phyloP scores from a whole-genome alignment of 306 rosid species.

The Cicer arietinum region DNA sequence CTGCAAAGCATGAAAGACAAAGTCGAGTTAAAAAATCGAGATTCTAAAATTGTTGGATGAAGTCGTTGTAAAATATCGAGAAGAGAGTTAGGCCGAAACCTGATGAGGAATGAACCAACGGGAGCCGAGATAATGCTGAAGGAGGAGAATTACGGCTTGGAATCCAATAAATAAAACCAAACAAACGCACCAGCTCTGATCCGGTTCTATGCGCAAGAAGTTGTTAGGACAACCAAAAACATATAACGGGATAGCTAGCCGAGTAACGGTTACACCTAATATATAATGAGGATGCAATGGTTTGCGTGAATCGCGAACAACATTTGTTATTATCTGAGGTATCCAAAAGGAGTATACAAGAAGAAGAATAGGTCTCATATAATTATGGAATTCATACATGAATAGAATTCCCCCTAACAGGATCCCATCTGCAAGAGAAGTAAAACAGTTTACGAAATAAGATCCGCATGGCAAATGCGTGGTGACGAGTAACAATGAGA shows the following conservation, averaged over 20 bases:
- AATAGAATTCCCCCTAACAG: conserved; percentile 95
- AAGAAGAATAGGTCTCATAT: conserved; percentile 78
- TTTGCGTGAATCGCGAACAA: conserved; percentile 89
- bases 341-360: conserved; percentile 93
- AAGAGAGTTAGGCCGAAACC: conserved; percentile 53
- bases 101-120: conserved; percentile 99
- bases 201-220: conserved; percentile 90
- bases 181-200: conserved; percentile 77
- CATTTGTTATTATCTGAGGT: conserved; percentile 92
- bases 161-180: conserved; percentile 71
- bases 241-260: conserved; percentile 87
- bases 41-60: conserved; percentile 7
- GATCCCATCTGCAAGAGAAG: conserved; percentile 82
- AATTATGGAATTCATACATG: conserved; percentile 95
- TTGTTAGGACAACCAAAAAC: conserved; percentile 92
- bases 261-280: conserved; percentile 83
- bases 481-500: conserved; percentile 14
- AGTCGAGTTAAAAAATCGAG: not conserved
- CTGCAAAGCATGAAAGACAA: conserved; percentile 53
- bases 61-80: not conserved
- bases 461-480: conserved; percentile 19
- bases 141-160: conserved; percentile 83
- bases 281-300: conserved; percentile 96
- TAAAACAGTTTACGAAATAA: conserved; percentile 16
- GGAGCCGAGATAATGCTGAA: conserved; percentile 94